A percentile compares a stretch with the other conserved stretches of the same genome.
Conservation (phyloP, 2,329 filamentous ascomycete species). For the Cordyceps javanica region DNA sequence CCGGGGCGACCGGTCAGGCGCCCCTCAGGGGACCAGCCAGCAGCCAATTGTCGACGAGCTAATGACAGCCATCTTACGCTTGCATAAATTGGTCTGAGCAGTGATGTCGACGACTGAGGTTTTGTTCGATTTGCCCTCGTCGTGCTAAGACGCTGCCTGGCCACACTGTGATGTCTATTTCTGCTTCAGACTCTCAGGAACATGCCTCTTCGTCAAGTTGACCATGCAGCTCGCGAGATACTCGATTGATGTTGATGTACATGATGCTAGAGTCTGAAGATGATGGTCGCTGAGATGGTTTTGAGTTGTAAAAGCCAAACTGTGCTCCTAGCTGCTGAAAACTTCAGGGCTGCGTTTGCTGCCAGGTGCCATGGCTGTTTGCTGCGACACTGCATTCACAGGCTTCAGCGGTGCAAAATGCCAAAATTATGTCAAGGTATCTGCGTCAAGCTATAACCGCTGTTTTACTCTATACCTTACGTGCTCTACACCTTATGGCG, state of each 20-base stretch:
- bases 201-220: neutral
- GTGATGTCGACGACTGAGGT: neutral
- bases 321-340: neutral
- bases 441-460: too few relatives aligned
- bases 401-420: neutral
- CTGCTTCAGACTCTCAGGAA: neutral
- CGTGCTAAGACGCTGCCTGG: neutral
- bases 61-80: constrained; percentile 3
- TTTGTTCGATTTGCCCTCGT: neutral
- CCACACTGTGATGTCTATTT: neutral
- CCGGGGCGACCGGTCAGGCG: constrained; percentile 3
- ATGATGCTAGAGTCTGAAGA: too few relatives aligned
- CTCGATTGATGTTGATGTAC: too few relatives aligned
- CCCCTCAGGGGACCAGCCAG: neutral
- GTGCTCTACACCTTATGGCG: neutral
- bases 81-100: neutral
- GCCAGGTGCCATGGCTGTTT: neutral
- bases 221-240: neutral
- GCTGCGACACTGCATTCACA: neutral
- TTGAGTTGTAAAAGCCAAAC: too few relatives aligned
- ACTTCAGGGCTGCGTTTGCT: neutral
- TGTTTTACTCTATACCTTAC: too few relatives aligned
- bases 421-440: too few relatives aligned
- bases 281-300: too few relatives aligned
- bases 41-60: neutral